Conservation (phyloP, 768 basidiomycete species). For the Suillus fuscotomentosus region DNA sequence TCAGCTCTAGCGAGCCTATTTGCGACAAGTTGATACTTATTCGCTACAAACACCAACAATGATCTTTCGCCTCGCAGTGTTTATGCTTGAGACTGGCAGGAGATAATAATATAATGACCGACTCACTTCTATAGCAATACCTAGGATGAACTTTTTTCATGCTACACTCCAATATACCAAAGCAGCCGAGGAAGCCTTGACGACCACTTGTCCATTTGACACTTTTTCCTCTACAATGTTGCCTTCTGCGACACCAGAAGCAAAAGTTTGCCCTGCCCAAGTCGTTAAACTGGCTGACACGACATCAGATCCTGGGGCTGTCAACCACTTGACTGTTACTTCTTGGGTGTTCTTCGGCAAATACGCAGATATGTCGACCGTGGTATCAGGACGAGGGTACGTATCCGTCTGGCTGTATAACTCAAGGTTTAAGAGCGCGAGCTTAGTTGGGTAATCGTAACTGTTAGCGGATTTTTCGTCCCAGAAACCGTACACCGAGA, state of each 20-base stretch:
- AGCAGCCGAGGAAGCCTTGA: conserved; percentile 38
- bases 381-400: conserved; percentile 38
- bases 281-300: conserved; percentile 42
- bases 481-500: conserved; percentile 55
- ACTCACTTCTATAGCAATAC: not conserved
- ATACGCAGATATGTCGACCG: conserved; percentile 47
- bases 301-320: conserved; percentile 49
- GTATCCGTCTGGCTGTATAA: conserved; percentile 49
- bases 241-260: conserved; percentile 38
- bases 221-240: conserved; percentile 38
- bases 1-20: not conserved
- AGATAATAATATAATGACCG: not conserved
- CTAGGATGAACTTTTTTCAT: not conserved
- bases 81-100: not conserved
- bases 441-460: conserved; percentile 36
- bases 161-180: conserved; percentile 29
- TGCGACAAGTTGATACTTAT: not conserved
- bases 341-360: conserved; percentile 23
- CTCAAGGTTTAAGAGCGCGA: conserved; percentile 49
- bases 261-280: conserved; percentile 51
- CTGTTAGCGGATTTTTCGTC: conserved; percentile 23
- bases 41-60: not conserved
- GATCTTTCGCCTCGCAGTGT: not conserved
- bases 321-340: conserved; percentile 41
- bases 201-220: conserved; percentile 29